Evolutionary conservation across 371 early-diverging fungal species (phyloP), one percentile per base, ranked within the genome.

Genomic region (Mortierella sp.): DNA sequence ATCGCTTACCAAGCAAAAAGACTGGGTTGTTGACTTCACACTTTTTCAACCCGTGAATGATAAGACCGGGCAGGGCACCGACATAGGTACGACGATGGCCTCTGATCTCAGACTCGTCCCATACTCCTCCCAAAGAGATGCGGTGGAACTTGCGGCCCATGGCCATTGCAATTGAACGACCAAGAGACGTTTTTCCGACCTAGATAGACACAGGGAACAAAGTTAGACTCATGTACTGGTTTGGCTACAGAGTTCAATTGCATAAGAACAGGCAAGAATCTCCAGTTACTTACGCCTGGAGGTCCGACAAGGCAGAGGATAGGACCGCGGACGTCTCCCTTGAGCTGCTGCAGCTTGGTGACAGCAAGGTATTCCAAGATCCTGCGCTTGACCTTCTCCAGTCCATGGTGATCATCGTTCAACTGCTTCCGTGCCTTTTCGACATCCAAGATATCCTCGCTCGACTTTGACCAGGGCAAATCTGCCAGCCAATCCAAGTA

Each of bases 61-160:
- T 91, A 13, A 94, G 76, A 16, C 97, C 97, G 4, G 97, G 97
- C 87, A 96, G 86, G 26, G 96, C 93, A 29, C 96, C 97, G 39
- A 96, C 92, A 87, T 97, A 97, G 13, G 97, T 97, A 24, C 96
- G 89, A 16, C 96, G 90, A 85, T 97, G 97, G 0, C 97, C 97
- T 40, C 96, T 90, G 76, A 97, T 94, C 74, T 96, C 96, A 6
- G 96, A 94, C 85, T 95, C 96, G 75, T 97, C 96, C 41, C 95
- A 87, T 0, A 97, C 94, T 70, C 97, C 97, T 29, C 97, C 97
- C 31, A 97, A 85, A 0, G 96, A 91, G 34, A 96, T 92, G 29
- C 96, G 91, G 80, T 95, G 91, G 77, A 96, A 97, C 74, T 93
- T 91, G 22, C 97, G 87, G 14, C 92, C 91, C 55, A 96, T 87